Evolutionary conservation across 2,329 filamentous ascomycete genomes (phyloP).

Genomic region (Nothophaeocryptopus gaeumannii): DNA sequence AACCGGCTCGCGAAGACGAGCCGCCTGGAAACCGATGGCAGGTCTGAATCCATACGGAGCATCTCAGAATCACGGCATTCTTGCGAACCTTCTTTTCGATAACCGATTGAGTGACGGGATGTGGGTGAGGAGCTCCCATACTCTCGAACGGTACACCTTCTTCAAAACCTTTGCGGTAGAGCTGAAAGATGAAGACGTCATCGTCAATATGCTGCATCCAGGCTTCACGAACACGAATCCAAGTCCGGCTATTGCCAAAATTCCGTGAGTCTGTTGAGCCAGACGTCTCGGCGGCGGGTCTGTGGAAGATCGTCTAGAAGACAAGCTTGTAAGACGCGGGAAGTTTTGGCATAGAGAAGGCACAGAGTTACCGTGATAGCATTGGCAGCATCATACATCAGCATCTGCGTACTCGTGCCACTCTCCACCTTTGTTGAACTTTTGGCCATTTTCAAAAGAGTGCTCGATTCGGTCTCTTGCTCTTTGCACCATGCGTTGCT

Average conservation of each 20-base stretch:
- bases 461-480: too few relatives aligned
- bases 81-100: constrained; percentile 7
- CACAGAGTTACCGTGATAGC: constrained; percentile 4
- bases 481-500: too few relatives aligned
- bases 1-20: constrained; percentile 4
- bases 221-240: constrained; percentile 40
- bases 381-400: neutral
- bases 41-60: constrained; percentile 6
- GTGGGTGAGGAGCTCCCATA: constrained; percentile 6
- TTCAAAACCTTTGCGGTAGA: constrained; percentile 42
- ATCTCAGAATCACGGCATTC: constrained; percentile 3
- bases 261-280: constrained; percentile 39
- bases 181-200: constrained; percentile 33
- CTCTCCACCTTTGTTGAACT: too few relatives aligned
- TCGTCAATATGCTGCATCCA: constrained; percentile 39
- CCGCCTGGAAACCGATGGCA: constrained; percentile 3
- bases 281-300: constrained; percentile 18
- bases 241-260: constrained; percentile 24
- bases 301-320: constrained; percentile 8
- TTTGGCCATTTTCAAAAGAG: too few relatives aligned
- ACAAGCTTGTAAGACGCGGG: neutral
- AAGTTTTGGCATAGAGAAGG: constrained; percentile 8
- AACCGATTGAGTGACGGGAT: constrained; percentile 2
- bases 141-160: constrained; percentile 21
- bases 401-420: too few relatives aligned